Evolutionary conservation across 768 basidiomycete genomes (phyloP).

Genomic region (Mrakia blollopis): DNA sequence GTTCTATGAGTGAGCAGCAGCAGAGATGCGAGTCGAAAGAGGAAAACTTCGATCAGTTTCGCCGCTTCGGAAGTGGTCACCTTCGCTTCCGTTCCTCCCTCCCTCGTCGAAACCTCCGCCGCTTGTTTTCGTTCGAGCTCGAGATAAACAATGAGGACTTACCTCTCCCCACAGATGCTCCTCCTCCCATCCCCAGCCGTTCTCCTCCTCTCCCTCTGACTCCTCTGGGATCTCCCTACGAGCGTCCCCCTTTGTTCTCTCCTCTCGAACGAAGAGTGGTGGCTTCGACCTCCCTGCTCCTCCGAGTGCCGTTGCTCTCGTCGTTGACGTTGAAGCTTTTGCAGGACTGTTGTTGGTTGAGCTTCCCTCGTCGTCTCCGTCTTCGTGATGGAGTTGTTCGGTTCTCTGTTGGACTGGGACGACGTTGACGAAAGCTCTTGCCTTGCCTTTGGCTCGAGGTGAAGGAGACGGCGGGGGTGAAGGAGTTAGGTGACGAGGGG

Average conservation of each 20-base stretch:
- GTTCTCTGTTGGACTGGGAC: neutral
- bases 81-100: too few relatives aligned
- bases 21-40: neutral
- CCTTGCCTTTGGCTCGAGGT: neutral
- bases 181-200: slow-evolving; percentile 17
- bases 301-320: neutral
- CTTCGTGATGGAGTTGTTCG: neutral
- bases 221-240: neutral
- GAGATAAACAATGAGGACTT: neutral
- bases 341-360: neutral
- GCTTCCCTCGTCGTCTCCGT: slow-evolving; percentile 4
- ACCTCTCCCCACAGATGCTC: slow-evolving; percentile 18
- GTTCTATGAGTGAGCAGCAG: neutral
- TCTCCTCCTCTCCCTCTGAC: neutral
- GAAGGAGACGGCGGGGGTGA: neutral
- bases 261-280: neutral
- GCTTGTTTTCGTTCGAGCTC: neutral
- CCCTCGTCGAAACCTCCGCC: neutral
- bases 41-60: neutral
- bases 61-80: neutral
- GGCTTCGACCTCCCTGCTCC: neutral
- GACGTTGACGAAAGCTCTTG: neutral
- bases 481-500: neutral
- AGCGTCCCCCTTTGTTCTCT: slow-evolving; percentile 9
- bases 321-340: neutral